Evolutionary conservation across 495 filamentous ascomycete species (phyloP).

Genomic region (Aspergillus affinis): DNA sequence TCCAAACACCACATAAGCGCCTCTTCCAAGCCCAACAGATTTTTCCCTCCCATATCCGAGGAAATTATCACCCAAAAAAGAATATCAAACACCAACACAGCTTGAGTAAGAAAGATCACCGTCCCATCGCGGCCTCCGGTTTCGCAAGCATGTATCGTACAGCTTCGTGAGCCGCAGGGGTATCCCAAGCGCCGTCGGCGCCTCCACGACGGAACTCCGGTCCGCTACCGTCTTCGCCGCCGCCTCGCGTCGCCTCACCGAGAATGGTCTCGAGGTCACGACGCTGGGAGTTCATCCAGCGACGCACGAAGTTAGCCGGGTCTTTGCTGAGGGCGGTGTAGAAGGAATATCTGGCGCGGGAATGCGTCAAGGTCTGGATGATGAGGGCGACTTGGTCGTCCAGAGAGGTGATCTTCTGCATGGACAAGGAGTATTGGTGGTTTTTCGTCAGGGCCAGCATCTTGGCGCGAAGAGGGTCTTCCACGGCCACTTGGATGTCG

Average conservation of each 20-base stretch:
- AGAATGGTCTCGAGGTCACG: constrained; percentile 86
- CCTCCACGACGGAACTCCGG: constrained; percentile 62
- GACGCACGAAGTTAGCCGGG: constrained; percentile 74
- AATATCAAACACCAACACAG: constrained; percentile 15
- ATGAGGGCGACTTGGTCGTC: constrained; percentile 84
- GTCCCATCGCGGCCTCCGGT: constrained; percentile 37
- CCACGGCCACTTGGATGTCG: constrained; percentile 82
- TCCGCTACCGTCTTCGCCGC: constrained; percentile 59
- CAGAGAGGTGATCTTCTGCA: constrained; percentile 67
- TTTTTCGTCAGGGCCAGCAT: constrained; percentile 59
- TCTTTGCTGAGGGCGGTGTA: constrained; percentile 72
- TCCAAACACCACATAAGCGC: constrained; percentile 42
- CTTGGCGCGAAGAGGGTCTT: constrained; percentile 73
- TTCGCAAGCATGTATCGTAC: constrained; percentile 51
- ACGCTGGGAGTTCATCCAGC: constrained; percentile 86
- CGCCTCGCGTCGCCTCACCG: constrained; percentile 72
- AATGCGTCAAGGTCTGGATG: constrained; percentile 72
- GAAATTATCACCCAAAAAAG: background rate
- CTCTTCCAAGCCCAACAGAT: constrained; percentile 13
- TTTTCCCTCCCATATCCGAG: constrained; percentile 2
- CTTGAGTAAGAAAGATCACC: constrained; percentile 15
- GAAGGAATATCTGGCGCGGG: constrained; percentile 84
- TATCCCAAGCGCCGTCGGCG: constrained; percentile 53
- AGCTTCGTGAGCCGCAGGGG: constrained; percentile 45
- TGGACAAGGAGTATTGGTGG: constrained; percentile 50